Percentiles rank a stretch among this genome's conserved stretches.
Evolutionary conservation across 495 filamentous ascomycete genomes (phyloP).

Genomic region (Hyaloscypha variabilis): DNA sequence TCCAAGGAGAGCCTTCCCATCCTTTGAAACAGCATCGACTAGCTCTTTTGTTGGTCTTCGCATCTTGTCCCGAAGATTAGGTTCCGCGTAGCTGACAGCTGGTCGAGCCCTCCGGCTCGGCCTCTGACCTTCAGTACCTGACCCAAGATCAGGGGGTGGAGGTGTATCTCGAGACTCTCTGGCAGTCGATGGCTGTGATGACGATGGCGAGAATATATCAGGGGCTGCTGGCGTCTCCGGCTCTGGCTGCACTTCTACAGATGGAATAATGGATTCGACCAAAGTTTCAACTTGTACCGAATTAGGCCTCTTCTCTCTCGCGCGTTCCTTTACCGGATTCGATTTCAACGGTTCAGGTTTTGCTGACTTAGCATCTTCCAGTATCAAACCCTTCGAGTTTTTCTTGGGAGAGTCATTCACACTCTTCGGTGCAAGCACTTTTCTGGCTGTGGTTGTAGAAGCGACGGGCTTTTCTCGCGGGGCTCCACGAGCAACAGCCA

Average conservation of each 20-base stretch:
- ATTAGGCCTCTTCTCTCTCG: slow-evolving; percentile 26
- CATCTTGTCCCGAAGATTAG: slow-evolving; percentile 87
- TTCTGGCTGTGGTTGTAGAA: slow-evolving; percentile 36
- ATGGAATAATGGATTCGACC: slow-evolving; percentile 5
- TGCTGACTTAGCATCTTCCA: slow-evolving; percentile 20
- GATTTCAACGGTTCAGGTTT: slow-evolving; percentile 27
- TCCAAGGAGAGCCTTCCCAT: slow-evolving; percentile 34
- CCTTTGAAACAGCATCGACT: slow-evolving; percentile 67
- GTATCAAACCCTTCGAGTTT: slow-evolving; percentile 22
- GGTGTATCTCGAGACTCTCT: slow-evolving; percentile 35
- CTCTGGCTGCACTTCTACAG: slow-evolving; percentile 25
- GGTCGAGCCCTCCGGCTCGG: slow-evolving; percentile 65
- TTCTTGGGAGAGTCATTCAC: slow-evolving; percentile 52
- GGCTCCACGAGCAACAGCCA: slow-evolving; percentile 27
- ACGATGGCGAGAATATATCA: slow-evolving; percentile 38
- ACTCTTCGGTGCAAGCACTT: slow-evolving; percentile 62
- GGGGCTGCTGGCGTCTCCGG: slow-evolving; percentile 33
- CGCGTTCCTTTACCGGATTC: slow-evolving; percentile 24
- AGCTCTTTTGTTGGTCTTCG: slow-evolving; percentile 75
- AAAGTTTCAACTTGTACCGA: slow-evolving; percentile 10
- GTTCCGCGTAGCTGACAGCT: slow-evolving; percentile 82
- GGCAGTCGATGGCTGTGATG: slow-evolving; percentile 40
- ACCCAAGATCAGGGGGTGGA: slow-evolving; percentile 28
- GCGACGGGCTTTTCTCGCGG: slow-evolving; percentile 16
- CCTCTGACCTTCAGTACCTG: slow-evolving; percentile 33